phyloP scores from a whole-genome alignment of 257 asterid genomes.

The Jasminum sambac region DNA sequence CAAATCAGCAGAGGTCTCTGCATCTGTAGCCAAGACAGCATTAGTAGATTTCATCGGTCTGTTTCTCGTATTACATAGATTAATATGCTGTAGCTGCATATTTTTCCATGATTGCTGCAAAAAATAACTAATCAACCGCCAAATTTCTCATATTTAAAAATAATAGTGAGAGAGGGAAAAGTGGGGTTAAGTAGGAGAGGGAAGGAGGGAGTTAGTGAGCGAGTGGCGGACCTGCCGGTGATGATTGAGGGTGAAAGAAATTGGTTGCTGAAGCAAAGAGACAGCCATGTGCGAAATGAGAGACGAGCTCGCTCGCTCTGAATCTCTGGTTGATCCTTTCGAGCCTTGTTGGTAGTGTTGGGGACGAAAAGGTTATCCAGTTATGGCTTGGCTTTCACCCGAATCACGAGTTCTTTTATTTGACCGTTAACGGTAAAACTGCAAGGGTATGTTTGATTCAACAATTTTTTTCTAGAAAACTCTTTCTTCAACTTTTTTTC shows the following conservation, averaged over 20 bases:
- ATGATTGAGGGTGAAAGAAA: constrained; percentile 27
- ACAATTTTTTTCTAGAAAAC: too few relatives aligned
- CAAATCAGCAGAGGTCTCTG: constrained; percentile 38
- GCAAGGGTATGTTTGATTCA: too few relatives aligned
- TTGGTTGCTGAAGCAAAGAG: constrained; percentile 38
- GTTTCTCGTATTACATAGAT: constrained; percentile 28
- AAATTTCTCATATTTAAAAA: not conserved
- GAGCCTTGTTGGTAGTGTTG: not conserved
- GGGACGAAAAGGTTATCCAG: not conserved
- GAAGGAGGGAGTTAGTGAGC: too few relatives aligned
- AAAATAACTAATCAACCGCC: not conserved
- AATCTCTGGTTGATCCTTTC: not conserved
- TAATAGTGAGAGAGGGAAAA: too few relatives aligned
- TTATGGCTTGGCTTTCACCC: not conserved
- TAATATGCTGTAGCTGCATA: constrained; percentile 28
- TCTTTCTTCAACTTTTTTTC: too few relatives aligned
- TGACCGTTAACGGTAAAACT: too few relatives aligned
- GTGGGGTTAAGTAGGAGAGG: constrained; percentile 8
- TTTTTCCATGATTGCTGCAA: constrained; percentile 35
- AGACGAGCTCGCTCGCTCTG: not conserved
- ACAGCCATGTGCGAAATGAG: constrained; percentile 25
- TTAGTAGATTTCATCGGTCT: constrained; percentile 28
- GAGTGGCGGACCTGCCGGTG: constrained; percentile 32
- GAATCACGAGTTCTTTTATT: too few relatives aligned
- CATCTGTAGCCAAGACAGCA: constrained; percentile 37